These are phyloP conservation scores for Allium cepa DNA, from an alignment of 106 monocot species.

Conservation along the genomic window DNA sequence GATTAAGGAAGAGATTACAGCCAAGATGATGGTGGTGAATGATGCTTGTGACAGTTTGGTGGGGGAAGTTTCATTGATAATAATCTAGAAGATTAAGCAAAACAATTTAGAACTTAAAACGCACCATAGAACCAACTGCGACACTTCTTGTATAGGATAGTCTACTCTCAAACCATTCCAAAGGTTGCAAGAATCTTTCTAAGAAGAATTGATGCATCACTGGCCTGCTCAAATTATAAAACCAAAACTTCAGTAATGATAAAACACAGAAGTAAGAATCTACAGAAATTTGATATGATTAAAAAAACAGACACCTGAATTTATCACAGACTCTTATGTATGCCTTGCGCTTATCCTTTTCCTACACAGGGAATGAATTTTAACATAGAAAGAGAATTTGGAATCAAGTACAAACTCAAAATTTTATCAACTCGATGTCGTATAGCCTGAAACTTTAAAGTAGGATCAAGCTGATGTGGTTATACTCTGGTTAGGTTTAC, in stretches of 20 bases:
- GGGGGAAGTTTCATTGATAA: no score
- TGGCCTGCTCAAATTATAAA: constrained; percentile 45
- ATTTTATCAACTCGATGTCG: no score
- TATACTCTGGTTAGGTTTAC: no score
- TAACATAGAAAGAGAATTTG: no score
- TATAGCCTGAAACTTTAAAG: no score
- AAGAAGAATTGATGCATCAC: constrained; percentile 96
- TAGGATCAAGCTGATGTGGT: no score
- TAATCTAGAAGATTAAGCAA: not conserved
- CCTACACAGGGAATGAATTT: constrained; percentile 23
- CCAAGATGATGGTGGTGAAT: no score
- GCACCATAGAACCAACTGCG: constrained; percentile 89
- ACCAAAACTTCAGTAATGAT: not conserved
- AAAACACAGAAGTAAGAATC: no score
- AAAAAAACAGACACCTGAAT: constrained; percentile 48
- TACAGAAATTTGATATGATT: not conserved
- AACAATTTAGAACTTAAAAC: not conserved
- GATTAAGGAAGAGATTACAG: no score
- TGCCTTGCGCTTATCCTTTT: constrained; percentile 86
- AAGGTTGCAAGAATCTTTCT: constrained; percentile 83
- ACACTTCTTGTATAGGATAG: constrained; percentile 91
- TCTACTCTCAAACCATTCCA: constrained; percentile 87
- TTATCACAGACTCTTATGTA: constrained; percentile 78
- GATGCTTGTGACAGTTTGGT: no score
- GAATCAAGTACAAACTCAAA: no score